Base-by-base conservation (phyloP, 164 flowering plant genomes). In the Euptelea pleiosperma region DNA sequence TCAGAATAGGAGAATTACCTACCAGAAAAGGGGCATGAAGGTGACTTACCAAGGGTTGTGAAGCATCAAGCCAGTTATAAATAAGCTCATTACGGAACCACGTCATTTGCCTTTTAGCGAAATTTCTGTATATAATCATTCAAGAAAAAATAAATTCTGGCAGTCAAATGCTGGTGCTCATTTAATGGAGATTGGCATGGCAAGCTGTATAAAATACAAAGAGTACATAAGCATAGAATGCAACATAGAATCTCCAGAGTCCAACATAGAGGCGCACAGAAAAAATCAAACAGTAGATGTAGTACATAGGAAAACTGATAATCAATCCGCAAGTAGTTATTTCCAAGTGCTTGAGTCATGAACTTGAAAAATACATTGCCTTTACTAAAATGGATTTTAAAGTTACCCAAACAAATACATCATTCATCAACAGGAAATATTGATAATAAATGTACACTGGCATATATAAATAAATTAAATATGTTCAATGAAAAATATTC, bases 71-170 rank as follows among this genome's bases (percentile, higher is more conserved):
- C 98, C 98, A 89, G 18, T 89, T 88, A 81, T 92, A 92, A 34
- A 84, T 83, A 36, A 36, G 75, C 73, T 92, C 98, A 73, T 87
- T 87, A 8, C 96, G 89, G 57, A 89, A 92, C 98, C 98, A 92
- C 41, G 96, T 92, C 80, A 86, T 49, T 61, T 92, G 98, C 75
- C 98, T 73, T 74, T 89, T 92, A n/a, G 96, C 96, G 76, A 92
- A 92, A 55, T 92, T 86, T 62, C 98, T 92, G 84, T 67, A 67
- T 10, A 35, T 14, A 57, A 36, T 31, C 51, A 49, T 24, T 18
- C 18, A 42, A 57, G 31, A 62, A 44, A 41, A 26, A 25, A 30
- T 40, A 43, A 24, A 22, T 10, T 8, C 21, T 34, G 52, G 12
- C 5, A 19, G 37, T 57, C 18, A 34, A 40, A 24, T 28, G 54